Evolutionary conservation across 768 basidiomycete species (phyloP).

Genomic region (Boletus barrowsii): DNA sequence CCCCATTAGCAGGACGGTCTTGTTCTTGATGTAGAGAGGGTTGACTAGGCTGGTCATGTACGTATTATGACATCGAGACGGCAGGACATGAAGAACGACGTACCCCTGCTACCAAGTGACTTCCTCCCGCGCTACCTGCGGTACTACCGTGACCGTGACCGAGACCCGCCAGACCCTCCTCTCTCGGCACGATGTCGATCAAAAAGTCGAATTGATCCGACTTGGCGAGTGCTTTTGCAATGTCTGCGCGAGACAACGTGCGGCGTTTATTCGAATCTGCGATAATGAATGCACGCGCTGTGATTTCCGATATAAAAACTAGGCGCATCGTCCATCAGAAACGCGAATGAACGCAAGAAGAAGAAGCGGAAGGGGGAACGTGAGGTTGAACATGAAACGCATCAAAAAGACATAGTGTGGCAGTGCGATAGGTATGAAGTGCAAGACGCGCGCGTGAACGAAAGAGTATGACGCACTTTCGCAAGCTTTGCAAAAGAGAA

Average conservation of each 20-base stretch:
- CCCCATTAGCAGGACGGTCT: slow-evolving; percentile 19
- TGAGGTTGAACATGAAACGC: not conserved
- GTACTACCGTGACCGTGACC: slow-evolving; percentile 7
- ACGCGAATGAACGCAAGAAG: too few relatives aligned
- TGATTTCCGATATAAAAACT: slow-evolving; percentile 99
- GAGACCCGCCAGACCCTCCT: slow-evolving; percentile 45
- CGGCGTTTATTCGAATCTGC: slow-evolving; percentile 95
- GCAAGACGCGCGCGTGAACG: not conserved
- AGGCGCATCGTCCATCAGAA: not conserved
- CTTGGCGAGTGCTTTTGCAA: slow-evolving; percentile 87
- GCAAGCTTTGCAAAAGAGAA: slow-evolving; percentile 96
- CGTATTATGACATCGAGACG: not conserved
- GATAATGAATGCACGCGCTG: slow-evolving; percentile 91
- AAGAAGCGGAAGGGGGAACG: too few relatives aligned
- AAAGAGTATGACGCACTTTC: slow-evolving; percentile 68
- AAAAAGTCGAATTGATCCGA: slow-evolving; percentile 97
- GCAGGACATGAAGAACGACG: not conserved
- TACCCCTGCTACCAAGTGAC: slow-evolving; percentile 25
- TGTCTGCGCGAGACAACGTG: slow-evolving; percentile 91
- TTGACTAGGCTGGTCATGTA: slow-evolving; percentile 23
- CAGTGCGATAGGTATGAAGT: not conserved
- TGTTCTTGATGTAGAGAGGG: slow-evolving; percentile 22
- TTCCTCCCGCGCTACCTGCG: slow-evolving; percentile 3
- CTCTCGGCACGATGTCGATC: slow-evolving; percentile 92
- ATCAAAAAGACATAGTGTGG: not conserved